Evolutionary conservation across 2,329 filamentous ascomycete species (phyloP), one percentile per base, ranked within the genome.

Genomic region (Rhinocladiella similis): DNA sequence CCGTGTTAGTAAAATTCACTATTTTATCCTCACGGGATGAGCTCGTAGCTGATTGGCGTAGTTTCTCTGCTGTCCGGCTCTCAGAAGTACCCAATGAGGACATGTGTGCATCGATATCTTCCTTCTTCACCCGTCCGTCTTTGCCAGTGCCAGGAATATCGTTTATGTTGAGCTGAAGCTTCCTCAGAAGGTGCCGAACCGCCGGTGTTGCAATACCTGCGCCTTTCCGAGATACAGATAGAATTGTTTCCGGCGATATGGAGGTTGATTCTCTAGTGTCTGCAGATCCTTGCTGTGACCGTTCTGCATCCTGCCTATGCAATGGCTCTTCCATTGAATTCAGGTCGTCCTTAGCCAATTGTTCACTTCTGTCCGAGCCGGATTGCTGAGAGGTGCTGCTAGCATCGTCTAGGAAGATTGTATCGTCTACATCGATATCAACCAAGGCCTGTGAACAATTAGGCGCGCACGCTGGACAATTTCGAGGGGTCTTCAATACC

Each of bases 71-170:
- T 7, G 4, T 25, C 22, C 7, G 22, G 59, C 43, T 46, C 5
- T 68, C 65, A 88, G 80, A 42, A 27, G 19, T 35, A 25, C 22
- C 22, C 4, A 25, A 25, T 25, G 22, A 25, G 7, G 42, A 86
- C 79, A 66, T 87, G 90, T 66, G 90, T 65, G 79, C 85, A 68
- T 90, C 82, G 22, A 99, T 86, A 69, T 99, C 94, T 69, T 97
- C 93, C 73, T 97, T 99, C 52, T 91, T 74, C 0, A 99, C 92
- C 55, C 94, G 80, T 1, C 94, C 94, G 61, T 96, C 92, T 73
- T 85, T 94, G 13, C 94, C 94, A 1, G 91, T 95, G 50, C 94
- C 94, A 50, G 81, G 75, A 46, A 99, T 80, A 35, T 94, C 83
- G 29, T 49, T 33, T 2, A 57, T 53, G 29, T 57, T 49, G 16